Evolutionary conservation across 2,329 filamentous ascomycete species (phyloP).

Genomic region (Xylariaceae sp.): DNA sequence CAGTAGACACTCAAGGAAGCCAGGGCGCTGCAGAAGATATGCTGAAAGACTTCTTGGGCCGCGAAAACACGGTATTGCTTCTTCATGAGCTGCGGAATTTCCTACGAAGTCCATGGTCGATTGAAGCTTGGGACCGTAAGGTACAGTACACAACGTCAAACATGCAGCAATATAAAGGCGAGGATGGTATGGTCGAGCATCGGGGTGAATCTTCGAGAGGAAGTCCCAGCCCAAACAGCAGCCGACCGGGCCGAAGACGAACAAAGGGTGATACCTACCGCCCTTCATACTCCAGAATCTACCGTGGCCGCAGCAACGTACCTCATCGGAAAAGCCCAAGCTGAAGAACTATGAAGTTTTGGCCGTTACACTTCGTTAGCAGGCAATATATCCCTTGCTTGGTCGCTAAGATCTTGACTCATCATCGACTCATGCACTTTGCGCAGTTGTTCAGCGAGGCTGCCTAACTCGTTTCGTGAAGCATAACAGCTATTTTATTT

Average conservation of each 20-base stretch:
- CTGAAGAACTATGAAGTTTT: conserved; percentile 2
- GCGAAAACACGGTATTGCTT: conserved; percentile 74
- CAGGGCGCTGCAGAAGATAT: conserved; percentile 80
- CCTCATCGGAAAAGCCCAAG: neutral
- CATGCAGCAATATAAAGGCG: conserved; percentile 14
- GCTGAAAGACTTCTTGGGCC: conserved; percentile 77
- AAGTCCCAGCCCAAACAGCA: conserved; percentile 7
- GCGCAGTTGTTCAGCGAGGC: too few relatives aligned
- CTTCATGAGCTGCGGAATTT: conserved; percentile 85
- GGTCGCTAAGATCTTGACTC: too few relatives aligned
- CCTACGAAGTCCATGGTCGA: conserved; percentile 78
- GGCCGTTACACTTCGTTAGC: neutral
- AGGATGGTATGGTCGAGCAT: neutral
- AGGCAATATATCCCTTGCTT: too few relatives aligned
- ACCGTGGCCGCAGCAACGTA: conserved; percentile 3
- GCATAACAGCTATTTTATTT: too few relatives aligned
- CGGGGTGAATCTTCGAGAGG: neutral
- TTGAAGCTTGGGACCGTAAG: conserved; percentile 79
- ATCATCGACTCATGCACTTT: too few relatives aligned
- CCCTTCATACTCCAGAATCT: conserved; percentile 26
- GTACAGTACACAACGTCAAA: conserved; percentile 67
- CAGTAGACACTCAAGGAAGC: conserved; percentile 79
- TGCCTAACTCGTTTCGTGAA: too few relatives aligned
- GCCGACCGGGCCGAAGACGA: conserved; percentile 19
- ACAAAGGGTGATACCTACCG: conserved; percentile 32